phyloP scores from a whole-genome alignment of 805 yeast species.

The Diddensiella caesifluorescens region DNA sequence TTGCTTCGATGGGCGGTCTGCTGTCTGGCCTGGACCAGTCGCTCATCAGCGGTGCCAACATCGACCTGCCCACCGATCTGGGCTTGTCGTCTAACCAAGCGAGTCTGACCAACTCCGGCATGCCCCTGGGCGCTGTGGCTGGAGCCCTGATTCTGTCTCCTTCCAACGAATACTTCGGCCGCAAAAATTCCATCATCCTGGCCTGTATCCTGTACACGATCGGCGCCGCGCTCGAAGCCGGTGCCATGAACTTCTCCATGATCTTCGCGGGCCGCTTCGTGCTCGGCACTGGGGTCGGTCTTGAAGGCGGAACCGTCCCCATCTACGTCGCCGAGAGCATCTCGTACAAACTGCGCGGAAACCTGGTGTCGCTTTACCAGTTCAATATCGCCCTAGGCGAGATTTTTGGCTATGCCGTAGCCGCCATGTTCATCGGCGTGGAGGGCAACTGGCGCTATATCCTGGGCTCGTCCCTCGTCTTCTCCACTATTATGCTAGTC shows the following conservation, averaged over 20 bases:
- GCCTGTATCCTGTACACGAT: constrained; percentile 57
- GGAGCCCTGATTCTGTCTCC: constrained; percentile 61
- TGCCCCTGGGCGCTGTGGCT: constrained; percentile 67
- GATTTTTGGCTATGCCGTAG: constrained; percentile 57
- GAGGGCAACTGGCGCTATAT: constrained; percentile 59
- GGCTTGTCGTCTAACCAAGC: constrained; percentile 38
- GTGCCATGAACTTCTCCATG: constrained; percentile 40
- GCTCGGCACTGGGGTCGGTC: constrained; percentile 60
- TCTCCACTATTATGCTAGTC: constrained; percentile 46
- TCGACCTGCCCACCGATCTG: constrained; percentile 44
- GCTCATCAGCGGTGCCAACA: constrained; percentile 57
- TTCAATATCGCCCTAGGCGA: constrained; percentile 63
- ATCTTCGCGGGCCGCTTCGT: constrained; percentile 57
- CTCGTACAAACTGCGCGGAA: constrained; percentile 55
- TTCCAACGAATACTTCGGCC: constrained; percentile 49
- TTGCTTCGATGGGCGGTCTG: constrained; percentile 60
- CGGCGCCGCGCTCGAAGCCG: constrained; percentile 58
- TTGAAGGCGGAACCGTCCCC: constrained; percentile 62
- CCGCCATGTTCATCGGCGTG: constrained; percentile 55
- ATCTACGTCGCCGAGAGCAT: constrained; percentile 58
- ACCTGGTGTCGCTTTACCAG: constrained; percentile 57
- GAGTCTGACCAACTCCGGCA: constrained; percentile 51
- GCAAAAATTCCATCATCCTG: constrained; percentile 49
- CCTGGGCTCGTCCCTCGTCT: constrained; percentile 58
- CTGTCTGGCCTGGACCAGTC: constrained; percentile 67